These are phyloP conservation scores for Chrysoporthe deuterocubensis DNA, from an alignment of 2,329 filamentous ascomycete species.

Conservation along the genomic window DNA sequence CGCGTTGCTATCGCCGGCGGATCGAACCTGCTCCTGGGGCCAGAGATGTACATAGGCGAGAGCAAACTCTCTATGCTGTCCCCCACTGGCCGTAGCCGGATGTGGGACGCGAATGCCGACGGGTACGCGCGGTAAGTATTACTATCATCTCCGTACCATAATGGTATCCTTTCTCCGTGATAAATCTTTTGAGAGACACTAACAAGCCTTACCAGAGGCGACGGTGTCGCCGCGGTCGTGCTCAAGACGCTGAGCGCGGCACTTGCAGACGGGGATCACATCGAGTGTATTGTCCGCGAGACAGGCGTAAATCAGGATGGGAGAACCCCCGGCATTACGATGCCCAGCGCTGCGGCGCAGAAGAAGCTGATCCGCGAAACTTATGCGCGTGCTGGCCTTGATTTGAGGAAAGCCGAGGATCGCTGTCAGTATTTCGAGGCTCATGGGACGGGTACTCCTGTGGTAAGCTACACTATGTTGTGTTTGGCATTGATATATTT, in stretches of 20 bases:
- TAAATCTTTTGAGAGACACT: too few relatives aligned
- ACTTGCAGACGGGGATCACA: constrained; percentile 47
- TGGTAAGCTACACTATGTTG: too few relatives aligned
- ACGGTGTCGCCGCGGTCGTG: constrained; percentile 51
- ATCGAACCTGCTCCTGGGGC: constrained; percentile 40
- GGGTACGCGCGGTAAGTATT: constrained; percentile 46
- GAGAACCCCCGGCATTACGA: constrained; percentile 50
- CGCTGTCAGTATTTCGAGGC: constrained; percentile 46
- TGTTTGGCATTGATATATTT: too few relatives aligned
- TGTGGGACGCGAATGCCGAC: constrained; percentile 51
- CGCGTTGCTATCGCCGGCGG: constrained; percentile 41
- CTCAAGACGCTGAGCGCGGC: constrained; percentile 41
- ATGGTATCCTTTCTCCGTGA: too few relatives aligned
- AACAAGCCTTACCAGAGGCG: constrained; percentile 38
- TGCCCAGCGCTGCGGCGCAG: constrained; percentile 49
- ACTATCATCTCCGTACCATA: too few relatives aligned
- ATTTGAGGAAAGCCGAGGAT: constrained; percentile 41
- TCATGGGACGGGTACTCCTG: constrained; percentile 37
- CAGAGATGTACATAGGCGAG: constrained; percentile 38
- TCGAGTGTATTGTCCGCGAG: constrained; percentile 47
- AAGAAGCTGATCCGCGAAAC: constrained; percentile 42
- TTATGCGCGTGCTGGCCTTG: constrained; percentile 35
- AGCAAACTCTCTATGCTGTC: constrained; percentile 45
- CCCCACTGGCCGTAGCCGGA: constrained; percentile 42
- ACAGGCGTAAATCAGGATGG: constrained; percentile 45